Base-by-base conservation (phyloP, 2,329 filamentous ascomycete genomes). In the Beauveria sp. region DNA sequence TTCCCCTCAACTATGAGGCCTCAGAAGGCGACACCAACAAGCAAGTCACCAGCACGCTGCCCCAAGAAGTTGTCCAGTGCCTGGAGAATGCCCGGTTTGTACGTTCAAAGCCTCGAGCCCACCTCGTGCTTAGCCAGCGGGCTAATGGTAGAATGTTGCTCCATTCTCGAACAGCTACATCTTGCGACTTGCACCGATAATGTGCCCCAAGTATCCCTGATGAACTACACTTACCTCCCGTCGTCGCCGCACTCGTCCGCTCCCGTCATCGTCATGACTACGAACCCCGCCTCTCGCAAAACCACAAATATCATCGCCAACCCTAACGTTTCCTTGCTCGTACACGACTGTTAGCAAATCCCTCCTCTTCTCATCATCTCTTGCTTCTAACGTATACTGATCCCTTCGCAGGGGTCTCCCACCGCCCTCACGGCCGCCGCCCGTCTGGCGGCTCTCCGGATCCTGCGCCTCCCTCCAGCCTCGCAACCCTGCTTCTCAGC, bases 211-310 rank as follows among this genome's bases (percentile, higher is more conserved):
- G 91, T 98, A 66, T 96, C 92, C 43, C 86, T 99, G 66, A 99
- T 99, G 95, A 97, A 96, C 80, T 98, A 98, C 79, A 98, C 95
- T 71, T 98, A 97, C 77, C 88, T 99, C 24, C 89, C 92, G 45
- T 86, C 82, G 6, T 90, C 89, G 18, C 87, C 86, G 45, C 88
- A 86, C 74, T 82, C 84, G 45, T 71, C 81, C 57, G 76, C 78
- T n/a, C 88, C 91, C n/a, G 89, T 92, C 65, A 96, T 98, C 71
- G 89, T 98, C 80, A 93, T 93, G 89, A 98, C 95, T 61, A 96
- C 89, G 51, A 91, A 91, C 67, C 86, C 87, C 1, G 84, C 86
- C 61, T 91, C 88, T 42, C 88, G 86, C 67, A 95, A 93, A 77
- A 91, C 86, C 34, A 83, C 86, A 68, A 96, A 97, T 73, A 85